phyloP scores from a whole-genome alignment of 169 alveolate genomes.

The Plasmodium malariae region DNA sequence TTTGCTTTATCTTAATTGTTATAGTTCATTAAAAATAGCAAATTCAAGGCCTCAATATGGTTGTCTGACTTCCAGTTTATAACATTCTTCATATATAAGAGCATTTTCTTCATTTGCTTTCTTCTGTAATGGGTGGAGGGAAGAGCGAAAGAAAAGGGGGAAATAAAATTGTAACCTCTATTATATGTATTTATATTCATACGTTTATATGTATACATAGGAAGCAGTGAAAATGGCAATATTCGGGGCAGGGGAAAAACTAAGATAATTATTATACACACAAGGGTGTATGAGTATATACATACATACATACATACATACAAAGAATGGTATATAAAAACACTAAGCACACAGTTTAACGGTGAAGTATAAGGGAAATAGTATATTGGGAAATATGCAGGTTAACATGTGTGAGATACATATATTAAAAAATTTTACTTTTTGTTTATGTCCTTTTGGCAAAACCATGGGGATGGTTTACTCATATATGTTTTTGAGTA shows the following conservation, averaged over 20 bases:
- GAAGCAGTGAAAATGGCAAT: neutral
- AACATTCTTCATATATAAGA: conserved; percentile 60
- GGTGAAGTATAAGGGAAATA: no score
- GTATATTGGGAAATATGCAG: no score
- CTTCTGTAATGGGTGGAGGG: conserved; percentile 20
- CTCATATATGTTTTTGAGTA: neutral
- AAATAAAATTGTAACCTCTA: neutral
- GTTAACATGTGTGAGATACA: no score
- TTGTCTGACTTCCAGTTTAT: conserved; percentile 56
- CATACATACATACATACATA: no score
- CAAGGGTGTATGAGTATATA: no score
- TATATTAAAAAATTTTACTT: no score
- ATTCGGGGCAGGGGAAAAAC: neutral
- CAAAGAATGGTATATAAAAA: no score
- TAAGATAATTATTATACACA: no score
- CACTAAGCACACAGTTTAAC: no score
- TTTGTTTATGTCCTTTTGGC: conserved; percentile 43
- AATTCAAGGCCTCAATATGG: conserved; percentile 39
- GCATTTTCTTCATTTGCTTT: conserved; percentile 73
- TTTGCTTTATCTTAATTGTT: neutral
- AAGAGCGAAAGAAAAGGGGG: neutral
- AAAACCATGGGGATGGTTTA: conserved; percentile 50
- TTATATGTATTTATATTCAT: no score
- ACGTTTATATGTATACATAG: neutral
- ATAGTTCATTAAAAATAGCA: conserved; percentile 45